Evolutionary conservation across 768 basidiomycete genomes (phyloP).

Genomic region (Lactarius indigo): DNA sequence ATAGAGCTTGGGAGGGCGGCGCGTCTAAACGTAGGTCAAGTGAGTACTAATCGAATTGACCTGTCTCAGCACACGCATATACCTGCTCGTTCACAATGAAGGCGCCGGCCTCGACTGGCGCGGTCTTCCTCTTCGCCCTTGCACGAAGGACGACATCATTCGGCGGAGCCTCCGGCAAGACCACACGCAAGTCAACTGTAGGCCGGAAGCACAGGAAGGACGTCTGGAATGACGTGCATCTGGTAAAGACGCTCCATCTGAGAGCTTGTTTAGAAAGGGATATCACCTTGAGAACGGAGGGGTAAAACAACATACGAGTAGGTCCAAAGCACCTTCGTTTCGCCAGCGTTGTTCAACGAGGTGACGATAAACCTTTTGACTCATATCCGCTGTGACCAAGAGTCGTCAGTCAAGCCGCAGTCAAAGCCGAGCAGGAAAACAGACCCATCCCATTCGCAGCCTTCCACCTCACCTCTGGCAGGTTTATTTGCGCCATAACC

Average conservation of each 20-base stretch:
- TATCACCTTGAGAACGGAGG: background rate
- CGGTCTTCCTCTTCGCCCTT: conserved; percentile 31
- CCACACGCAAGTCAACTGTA: conserved; percentile 68
- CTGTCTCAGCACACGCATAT: conserved; percentile 20
- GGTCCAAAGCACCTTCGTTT: conserved; percentile 76
- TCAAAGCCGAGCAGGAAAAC: conserved; percentile 30
- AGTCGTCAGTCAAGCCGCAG: background rate
- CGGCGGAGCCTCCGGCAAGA: conserved; percentile 43
- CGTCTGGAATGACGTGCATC: conserved; percentile 88
- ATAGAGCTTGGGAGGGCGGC: conserved; percentile 58
- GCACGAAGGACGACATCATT: conserved; percentile 28
- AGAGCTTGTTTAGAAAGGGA: background rate
- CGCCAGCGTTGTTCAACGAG: conserved; percentile 83
- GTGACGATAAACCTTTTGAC: conserved; percentile 68
- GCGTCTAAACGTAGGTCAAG: conserved; percentile 46
- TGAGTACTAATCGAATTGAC: background rate
- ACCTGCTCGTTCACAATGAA: conserved; percentile 71
- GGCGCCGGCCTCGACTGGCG: conserved; percentile 64
- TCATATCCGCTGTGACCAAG: conserved; percentile 53
- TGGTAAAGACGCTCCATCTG: conserved; percentile 93
- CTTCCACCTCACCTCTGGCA: conserved; percentile 79
- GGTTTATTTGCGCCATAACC: conserved; percentile 77
- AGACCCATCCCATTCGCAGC: conserved; percentile 75
- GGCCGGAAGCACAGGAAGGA: conserved; percentile 74
- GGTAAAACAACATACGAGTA: conserved; percentile 54